Evolutionary conservation across 2,329 filamentous ascomycete genomes (phyloP), one percentile per base, ranked within the genome.

Genomic region (Aspergillus flavus): DNA sequence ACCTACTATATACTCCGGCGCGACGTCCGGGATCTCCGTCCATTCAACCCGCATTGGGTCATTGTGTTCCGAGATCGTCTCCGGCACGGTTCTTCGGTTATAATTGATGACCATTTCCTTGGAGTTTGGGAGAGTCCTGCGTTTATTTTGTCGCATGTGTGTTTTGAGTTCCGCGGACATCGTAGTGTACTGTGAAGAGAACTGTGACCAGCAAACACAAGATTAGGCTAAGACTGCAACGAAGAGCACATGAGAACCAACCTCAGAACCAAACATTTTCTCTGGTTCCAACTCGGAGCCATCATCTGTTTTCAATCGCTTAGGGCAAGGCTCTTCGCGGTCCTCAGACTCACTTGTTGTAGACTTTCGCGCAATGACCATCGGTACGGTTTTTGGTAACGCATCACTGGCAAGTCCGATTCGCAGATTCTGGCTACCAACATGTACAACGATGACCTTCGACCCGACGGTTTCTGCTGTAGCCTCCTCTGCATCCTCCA

Each of bases 391-490:
- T 80, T 95, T 97, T 7, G 95, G 95, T 6, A 99, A 82, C 6
- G 94, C 94, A 79, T 99, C 95, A 72, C 92, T 97, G n/a, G 94
- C 94, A 64, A 98, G 88, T 0, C 95, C 95, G 71, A 99, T 94
- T 55, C 95, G 89, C 66, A 99, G 81, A 68, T 98, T 98, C 78
- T 98, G 94, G 75, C 94, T 98, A 34, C 95, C 95, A 2, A 94
- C 89, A 75, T 99, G 95, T 71, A 99, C 92, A 64, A 98, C 91
- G 73, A 99, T 94, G 64, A 96, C 91, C 77, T 94, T 96, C 11
- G 93, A 94, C 6, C 93, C 91, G 68, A 92, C 89, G 50, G 87
- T 87, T 71, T 89, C 86, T 16, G 83, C 81, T 14, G 83, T 81
- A 10, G 85, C 82, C 52, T 85, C 83, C 61, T 84, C 83, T 28